These are phyloP conservation scores for Stachybotrys echinatus DNA, from an alignment of 2,329 filamentous ascomycete species.

Conservation along the genomic window DNA sequence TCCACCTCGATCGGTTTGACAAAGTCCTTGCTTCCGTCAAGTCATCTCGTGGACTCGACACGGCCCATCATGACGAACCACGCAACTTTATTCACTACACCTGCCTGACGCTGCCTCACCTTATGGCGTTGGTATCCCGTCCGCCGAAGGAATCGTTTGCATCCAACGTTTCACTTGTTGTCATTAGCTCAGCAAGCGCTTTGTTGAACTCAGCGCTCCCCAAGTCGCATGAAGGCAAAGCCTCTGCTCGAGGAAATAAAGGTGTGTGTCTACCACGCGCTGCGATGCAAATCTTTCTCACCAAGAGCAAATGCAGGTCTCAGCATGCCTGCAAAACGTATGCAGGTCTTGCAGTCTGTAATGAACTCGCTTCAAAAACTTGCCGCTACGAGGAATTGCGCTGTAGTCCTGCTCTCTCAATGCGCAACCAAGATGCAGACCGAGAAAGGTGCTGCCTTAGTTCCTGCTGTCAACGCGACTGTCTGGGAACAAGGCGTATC, in stretches of 20 bases:
- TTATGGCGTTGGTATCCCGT: conserved; percentile 68
- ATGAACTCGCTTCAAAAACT: conserved; percentile 69
- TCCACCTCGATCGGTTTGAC: conserved; percentile 20
- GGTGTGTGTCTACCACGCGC: conserved; percentile 18
- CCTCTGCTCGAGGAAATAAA: conserved; percentile 30
- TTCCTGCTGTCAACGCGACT: conserved; percentile 67
- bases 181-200: conserved; percentile 74
- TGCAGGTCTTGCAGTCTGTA: conserved; percentile 54
- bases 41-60: conserved; percentile 4
- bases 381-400: conserved; percentile 66
- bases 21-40: conserved; percentile 15
- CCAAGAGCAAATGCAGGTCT: conserved; percentile 21
- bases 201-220: conserved; percentile 75
- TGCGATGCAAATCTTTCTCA: not conserved
- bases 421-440: conserved; percentile 75
- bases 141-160: conserved; percentile 62
- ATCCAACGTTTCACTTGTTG: conserved; percentile 57
- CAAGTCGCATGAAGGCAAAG: conserved; percentile 40
- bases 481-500: conserved; percentile 78
- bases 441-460: conserved; percentile 61
- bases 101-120: conserved; percentile 60
- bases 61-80: conserved; percentile 14
- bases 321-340: conserved; percentile 34
- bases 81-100: conserved; percentile 41
- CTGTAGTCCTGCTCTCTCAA: conserved; percentile 72